Base-by-base conservation (phyloP, 2,329 filamentous ascomycete species). In the Zasmidium cellare region DNA sequence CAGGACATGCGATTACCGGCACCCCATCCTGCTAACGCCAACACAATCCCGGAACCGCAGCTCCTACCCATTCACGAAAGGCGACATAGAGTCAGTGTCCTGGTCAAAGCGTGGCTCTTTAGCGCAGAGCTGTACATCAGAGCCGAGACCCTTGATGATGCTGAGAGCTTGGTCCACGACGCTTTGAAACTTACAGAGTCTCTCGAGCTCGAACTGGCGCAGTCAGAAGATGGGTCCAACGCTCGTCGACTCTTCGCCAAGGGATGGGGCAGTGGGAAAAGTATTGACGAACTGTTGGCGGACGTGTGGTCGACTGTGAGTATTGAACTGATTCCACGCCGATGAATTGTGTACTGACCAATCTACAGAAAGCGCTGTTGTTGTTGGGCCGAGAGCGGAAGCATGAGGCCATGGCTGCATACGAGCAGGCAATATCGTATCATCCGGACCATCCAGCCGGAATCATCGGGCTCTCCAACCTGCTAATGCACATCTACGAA, bases 121-220 rank as follows among this genome's bases (percentile, higher is more conserved):
- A 91, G 97, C 60, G 89, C 91, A 1, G 89, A 89, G 0, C 87
- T 97, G 63, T 99, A 97, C 71, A 85, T 91, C 24, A 85, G 91
- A 53, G 91, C 93, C 7, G 84, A 84, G 9, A 86, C 96, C 78
- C 85, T 86, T 55, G 88, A 92, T 19, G 93, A 97, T 71, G 87
- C 90, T 12, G 85, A 84, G 65, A 90, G 87, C 53, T 91, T 93
- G 6, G 84, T 92, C 24, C 82, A 86, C 11, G 94, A 97, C 78
- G 94, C 93, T 1, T 82, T 86, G 58, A 90, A 89, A 69, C 81
- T 96, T 35, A 87, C 91, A 1, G 81, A 88, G 63, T 78, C 76
- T 0, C 81, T 96, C 11, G 91, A 96, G 73, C 74, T 78, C 0
- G 86, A 92, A 49, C 77, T 88, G 1, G 60, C 57, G 3, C 76